phyloP scores from a whole-genome alignment of 148 eudicot species.

The Vaccinium vitisidaea region DNA sequence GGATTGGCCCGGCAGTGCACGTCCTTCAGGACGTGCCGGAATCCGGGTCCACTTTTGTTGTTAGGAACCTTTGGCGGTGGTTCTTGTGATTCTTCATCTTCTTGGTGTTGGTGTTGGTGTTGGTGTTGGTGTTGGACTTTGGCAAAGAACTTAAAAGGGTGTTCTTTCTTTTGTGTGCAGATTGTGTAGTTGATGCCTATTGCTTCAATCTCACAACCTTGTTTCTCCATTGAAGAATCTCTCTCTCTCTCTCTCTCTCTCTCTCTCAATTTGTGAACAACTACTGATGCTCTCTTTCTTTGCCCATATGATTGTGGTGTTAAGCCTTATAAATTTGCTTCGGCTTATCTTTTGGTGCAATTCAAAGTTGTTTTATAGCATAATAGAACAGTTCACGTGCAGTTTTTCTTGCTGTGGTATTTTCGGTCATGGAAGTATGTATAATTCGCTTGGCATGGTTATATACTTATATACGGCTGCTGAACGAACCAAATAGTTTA shows the following conservation, averaged over 20 bases:
- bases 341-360: background rate
- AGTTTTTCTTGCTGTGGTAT: conserved; percentile 9
- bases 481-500: too few species aligned
- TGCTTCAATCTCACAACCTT: conserved; percentile 93
- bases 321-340: background rate
- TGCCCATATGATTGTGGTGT: background rate
- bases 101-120: background rate
- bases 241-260: background rate
- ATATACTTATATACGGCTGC: background rate
- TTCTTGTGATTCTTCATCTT: conserved; percentile 5
- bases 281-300: background rate
- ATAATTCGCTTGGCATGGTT: conserved; percentile 26
- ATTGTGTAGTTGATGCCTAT: conserved; percentile 78
- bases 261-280: background rate
- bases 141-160: conserved; percentile 30
- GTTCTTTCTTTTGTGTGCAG: conserved; percentile 30
- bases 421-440: conserved; percentile 17
- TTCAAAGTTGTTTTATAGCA: background rate
- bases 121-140: conserved; percentile 18
- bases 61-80: background rate
- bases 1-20: conserved; percentile 77
- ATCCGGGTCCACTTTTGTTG: background rate
- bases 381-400: conserved; percentile 17
- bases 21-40: conserved; percentile 57
- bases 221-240: conserved; percentile 62